Conservation (phyloP, 2,329 filamentous ascomycete species). For the Penicillium sp. region DNA sequence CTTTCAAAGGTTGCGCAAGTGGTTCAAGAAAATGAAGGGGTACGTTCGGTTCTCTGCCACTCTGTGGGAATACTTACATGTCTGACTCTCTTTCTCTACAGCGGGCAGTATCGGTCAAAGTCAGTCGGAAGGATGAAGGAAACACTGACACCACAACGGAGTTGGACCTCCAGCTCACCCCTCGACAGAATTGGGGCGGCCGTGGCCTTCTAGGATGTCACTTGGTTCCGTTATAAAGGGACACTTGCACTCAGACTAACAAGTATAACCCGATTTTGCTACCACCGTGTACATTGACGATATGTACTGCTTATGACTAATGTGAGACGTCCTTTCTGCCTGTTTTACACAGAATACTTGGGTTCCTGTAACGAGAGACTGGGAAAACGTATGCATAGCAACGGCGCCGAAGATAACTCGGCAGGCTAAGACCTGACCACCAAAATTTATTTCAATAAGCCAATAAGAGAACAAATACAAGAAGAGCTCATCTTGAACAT, state of each 20-base stretch:
- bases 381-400: background rate
- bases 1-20: constrained; percentile 83
- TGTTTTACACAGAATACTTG: background rate
- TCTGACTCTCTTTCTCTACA: constrained; percentile 36
- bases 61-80: background rate
- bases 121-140: constrained; percentile 52
- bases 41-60: constrained; percentile 49
- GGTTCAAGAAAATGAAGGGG: constrained; percentile 85
- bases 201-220: constrained; percentile 88
- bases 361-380: background rate
- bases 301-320: constrained; percentile 17
- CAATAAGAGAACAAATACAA: background rate
- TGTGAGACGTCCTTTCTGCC: constrained; percentile 7
- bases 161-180: constrained; percentile 70
- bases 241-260: background rate
- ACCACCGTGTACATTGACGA: constrained; percentile 8
- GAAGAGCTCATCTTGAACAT: background rate
- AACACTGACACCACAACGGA: constrained; percentile 51
- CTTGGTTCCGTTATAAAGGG: constrained; percentile 70
- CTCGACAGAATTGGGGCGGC: constrained; percentile 82
- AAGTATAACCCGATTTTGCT: constrained; percentile 2
- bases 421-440: background rate
- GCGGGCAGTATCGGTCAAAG: constrained; percentile 69
- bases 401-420: background rate
- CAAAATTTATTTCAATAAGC: background rate